Conservation (phyloP, 306 rosid genomes). For the Neltuma alba region DNA sequence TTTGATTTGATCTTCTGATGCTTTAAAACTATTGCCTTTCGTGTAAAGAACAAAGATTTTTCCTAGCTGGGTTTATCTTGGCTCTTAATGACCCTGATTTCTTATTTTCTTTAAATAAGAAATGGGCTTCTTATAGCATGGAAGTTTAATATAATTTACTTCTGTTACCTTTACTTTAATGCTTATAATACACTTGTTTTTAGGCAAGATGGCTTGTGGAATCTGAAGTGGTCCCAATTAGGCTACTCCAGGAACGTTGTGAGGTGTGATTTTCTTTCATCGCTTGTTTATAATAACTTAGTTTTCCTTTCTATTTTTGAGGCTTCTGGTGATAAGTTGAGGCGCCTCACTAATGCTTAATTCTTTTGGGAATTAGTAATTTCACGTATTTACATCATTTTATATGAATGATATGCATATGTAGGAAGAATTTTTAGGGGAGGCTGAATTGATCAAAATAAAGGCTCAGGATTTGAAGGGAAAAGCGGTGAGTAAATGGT, state of each 20-base stretch:
- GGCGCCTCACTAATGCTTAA: neutral
- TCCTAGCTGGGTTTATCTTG: neutral
- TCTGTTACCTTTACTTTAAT: neutral
- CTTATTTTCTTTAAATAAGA: conserved; percentile 6
- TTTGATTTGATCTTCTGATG: conserved; percentile 22
- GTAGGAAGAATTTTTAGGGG: conserved; percentile 96
- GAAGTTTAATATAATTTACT: conserved; percentile 10
- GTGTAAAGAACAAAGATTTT: conserved; percentile 7
- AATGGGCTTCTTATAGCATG: neutral
- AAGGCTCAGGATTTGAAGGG: conserved; percentile 97
- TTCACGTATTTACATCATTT: conserved; percentile 19
- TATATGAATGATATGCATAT: conserved; percentile 28
- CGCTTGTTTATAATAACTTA: neutral
- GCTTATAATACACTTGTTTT: conserved; percentile 24
- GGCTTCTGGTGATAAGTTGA: conserved; percentile 30
- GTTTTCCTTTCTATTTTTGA: conserved; percentile 17
- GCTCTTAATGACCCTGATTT: neutral
- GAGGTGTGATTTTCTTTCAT: conserved; percentile 61
- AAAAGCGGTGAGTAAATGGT: conserved; percentile 75
- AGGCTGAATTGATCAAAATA: conserved; percentile 94
- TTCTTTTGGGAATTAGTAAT: conserved; percentile 17
- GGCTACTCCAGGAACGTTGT: conserved; percentile 95
- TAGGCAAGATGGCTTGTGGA: conserved; percentile 99
- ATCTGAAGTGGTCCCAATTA: conserved; percentile 75
- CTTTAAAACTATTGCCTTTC: conserved; percentile 15